Base-by-base conservation (phyloP, 176 grass and related monocot genomes). In the Phragmites australis region DNA sequence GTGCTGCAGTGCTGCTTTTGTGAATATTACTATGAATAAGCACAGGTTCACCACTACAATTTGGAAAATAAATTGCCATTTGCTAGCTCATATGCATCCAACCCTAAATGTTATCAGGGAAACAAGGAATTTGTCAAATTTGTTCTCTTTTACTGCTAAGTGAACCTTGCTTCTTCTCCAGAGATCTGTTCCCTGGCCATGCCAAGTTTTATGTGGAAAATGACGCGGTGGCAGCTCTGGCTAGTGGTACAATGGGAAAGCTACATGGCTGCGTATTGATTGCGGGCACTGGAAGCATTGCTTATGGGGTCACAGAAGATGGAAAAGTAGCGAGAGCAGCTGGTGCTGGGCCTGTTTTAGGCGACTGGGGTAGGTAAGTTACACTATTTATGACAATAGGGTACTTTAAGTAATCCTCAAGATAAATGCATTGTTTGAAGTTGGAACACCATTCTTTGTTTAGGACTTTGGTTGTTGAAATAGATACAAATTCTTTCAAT, bases 201-300 rank as follows among this genome's bases (percentile, higher is more conserved):
- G 76, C 72, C 65, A 99, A 89, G 69, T 83, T 91, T 70, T 99
- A 89, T 84, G 96, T 99, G 32, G 96, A 99, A 90, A 99, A 99
- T 82, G 96, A 99, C 68, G 88, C 96, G 0, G 92, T 95, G 52
- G 96, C 96, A 46, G 96, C 96, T 64, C 69, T 99, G 76, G 84
- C 96, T 23, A 99, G 96, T 84, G 96, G 96, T 68, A 99, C 96
- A 68, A 89, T 95, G 92, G 96, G 96, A 88, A 99, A 88, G 49
- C 90, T 94, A 41, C 90, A 95, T 68, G 96, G 96, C 6, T 99
- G 92, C 61, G 96, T 99, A 39, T 73, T 99, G 87, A 99, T 99
- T 79, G 92, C 96, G 1, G 96, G 96, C 58, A 99, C 96, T 76
- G 96, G 96, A 79, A 74, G 81, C 53, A 99, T 99, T 89, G 88